phyloP scores from a whole-genome alignment of 2,329 filamentous ascomycete species.

The Cladosporium sp. region DNA sequence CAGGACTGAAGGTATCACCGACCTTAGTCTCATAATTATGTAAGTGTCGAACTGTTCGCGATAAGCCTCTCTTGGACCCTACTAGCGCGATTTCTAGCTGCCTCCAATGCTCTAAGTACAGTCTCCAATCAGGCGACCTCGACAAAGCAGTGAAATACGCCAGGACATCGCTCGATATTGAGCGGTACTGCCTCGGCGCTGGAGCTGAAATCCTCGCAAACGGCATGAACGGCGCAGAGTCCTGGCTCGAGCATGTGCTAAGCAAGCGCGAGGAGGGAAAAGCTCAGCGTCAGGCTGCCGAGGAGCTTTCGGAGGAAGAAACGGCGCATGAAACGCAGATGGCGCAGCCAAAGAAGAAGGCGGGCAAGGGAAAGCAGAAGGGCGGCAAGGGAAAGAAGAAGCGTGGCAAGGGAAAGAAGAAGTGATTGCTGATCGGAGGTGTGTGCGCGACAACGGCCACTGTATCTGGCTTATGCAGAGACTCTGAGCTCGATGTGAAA shows the following conservation, averaged over 20 bases:
- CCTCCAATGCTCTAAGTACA: too few species aligned
- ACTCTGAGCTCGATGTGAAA: neutral
- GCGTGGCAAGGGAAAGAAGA: neutral
- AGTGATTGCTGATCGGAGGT: neutral
- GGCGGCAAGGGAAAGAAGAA: neutral
- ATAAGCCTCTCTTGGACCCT: too few species aligned
- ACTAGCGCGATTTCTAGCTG: too few species aligned
- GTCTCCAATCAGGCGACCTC: too few species aligned
- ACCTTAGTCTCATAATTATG: too few species aligned
- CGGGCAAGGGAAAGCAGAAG: conserved; percentile 24
- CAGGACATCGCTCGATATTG: too few species aligned
- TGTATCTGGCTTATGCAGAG: neutral
- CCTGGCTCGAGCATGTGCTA: conserved; percentile 21
- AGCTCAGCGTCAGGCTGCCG: neutral
- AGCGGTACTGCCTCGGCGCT: conserved; percentile 31
- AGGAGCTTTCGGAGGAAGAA: neutral
- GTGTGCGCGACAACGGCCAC: neutral
- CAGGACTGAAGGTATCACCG: too few species aligned
- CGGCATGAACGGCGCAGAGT: conserved; percentile 14
- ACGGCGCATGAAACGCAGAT: neutral
- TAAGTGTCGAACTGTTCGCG: too few species aligned
- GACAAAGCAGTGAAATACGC: too few species aligned
- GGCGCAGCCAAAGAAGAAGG: neutral
- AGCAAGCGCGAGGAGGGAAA: neutral
- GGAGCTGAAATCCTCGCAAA: conserved; percentile 20